Conservation (phyloP, 257 asterid species). For the Solanum sitiens region DNA sequence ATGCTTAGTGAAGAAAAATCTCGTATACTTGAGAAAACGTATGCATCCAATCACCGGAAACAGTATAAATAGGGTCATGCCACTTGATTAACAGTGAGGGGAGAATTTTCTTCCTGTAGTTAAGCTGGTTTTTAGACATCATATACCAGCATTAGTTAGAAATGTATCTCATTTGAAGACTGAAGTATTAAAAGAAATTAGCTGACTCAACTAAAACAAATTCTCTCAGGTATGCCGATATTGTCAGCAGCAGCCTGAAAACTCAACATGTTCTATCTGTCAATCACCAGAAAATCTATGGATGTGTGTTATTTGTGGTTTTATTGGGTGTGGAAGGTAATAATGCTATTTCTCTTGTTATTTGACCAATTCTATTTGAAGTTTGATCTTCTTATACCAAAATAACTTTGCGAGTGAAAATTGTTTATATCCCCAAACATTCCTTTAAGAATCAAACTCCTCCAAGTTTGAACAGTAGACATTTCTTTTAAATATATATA, state of each 20-base stretch:
- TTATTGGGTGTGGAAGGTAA: conserved; percentile 94
- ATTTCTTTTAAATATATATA: not conserved
- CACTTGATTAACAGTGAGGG: not conserved
- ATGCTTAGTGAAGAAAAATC: not conserved
- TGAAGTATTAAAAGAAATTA: not conserved
- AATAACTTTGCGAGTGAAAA: not conserved
- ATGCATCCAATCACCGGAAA: not conserved
- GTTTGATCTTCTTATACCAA: not conserved
- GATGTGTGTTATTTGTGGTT: conserved; percentile 97
- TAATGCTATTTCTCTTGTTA: conserved; percentile 1
- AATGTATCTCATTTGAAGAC: not conserved
- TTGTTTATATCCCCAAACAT: not conserved
- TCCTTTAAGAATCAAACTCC: not conserved
- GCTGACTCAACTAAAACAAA: conserved; percentile 11
- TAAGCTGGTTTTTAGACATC: not conserved
- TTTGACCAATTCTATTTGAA: not conserved
- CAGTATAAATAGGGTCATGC: not conserved
- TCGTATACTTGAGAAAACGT: not conserved
- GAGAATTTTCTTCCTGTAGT: not conserved
- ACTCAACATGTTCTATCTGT: conserved; percentile 73
- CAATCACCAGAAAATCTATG: conserved; percentile 89
- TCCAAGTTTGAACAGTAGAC: not conserved
- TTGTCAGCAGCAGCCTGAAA: conserved; percentile 98
- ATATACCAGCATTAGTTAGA: not conserved
- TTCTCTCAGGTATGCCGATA: conserved; percentile 79